Evolutionary conservation across 108 stramenopile genomes (phyloP).

Genomic region (Epithemia pelagica): DNA sequence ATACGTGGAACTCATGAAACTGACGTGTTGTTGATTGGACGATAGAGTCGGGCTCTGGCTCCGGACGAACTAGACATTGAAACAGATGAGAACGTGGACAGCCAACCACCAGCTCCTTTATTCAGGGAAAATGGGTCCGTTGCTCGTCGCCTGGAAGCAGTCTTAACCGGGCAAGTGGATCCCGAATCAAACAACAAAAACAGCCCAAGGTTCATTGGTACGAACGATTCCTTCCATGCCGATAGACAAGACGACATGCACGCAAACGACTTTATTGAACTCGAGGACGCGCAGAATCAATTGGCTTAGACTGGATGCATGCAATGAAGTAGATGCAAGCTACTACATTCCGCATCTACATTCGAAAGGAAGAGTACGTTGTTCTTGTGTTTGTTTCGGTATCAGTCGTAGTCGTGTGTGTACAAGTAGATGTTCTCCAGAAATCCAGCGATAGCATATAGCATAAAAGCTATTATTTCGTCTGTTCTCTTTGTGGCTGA

Average conservation of each 20-base stretch:
- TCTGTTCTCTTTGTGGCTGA: no score
- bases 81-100: neutral
- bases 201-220: neutral
- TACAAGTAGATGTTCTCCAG: no score
- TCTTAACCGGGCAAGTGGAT: neutral
- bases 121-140: neutral
- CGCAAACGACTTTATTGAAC: neutral
- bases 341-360: no score
- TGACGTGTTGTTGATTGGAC: no score
- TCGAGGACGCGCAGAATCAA: neutral
- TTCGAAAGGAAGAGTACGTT: no score
- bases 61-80: neutral
- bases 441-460: no score
- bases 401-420: no score
- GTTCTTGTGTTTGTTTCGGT: no score
- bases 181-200: neutral
- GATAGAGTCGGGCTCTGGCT: neutral
- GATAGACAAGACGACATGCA: neutral
- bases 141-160: neutral
- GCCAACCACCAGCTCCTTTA: neutral
- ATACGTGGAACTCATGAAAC: no score
- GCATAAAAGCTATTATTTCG: no score
- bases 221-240: neutral
- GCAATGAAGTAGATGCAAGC: no score
- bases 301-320: no score